phyloP scores from a whole-genome alignment of 257 asterid genomes.

The Solanum rostratum region DNA sequence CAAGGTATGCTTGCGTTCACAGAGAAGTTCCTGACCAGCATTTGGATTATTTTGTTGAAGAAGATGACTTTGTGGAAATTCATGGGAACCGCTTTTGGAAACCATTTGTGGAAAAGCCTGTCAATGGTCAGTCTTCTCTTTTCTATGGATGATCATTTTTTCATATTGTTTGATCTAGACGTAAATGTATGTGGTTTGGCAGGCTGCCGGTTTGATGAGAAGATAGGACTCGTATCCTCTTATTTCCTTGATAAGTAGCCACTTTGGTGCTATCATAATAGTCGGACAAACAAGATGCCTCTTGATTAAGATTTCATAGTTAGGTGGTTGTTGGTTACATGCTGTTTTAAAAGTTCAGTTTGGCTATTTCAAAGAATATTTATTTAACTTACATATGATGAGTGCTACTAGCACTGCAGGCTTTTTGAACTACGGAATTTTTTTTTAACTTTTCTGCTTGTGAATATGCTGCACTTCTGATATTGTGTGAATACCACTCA shows the following conservation, averaged over 20 bases:
- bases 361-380: neutral
- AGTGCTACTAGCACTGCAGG: neutral
- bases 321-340: neutral
- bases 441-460: neutral
- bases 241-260: neutral
- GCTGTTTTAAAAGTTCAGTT: neutral
- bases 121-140: conserved; percentile 39
- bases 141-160: neutral
- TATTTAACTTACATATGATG: neutral
- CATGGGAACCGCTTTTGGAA: conserved; percentile 82
- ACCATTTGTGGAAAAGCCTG: conserved; percentile 97
- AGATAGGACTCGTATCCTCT: neutral
- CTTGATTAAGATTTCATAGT: neutral
- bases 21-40: conserved; percentile 75
- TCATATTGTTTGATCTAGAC: neutral
- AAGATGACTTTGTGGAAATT: conserved; percentile 92
- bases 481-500: neutral
- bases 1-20: conserved; percentile 84
- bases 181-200: neutral
- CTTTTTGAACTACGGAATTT: neutral
- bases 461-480: neutral
- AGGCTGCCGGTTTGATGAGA: neutral
- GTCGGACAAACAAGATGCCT: neutral
- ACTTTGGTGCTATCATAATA: neutral
- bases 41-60: conserved; percentile 81